Percentiles rank a stretch among this genome's conserved stretches.
Evolutionary conservation across 139 green algal genomes (phyloP).

Genomic region (Yamagishiella unicocca): DNA sequence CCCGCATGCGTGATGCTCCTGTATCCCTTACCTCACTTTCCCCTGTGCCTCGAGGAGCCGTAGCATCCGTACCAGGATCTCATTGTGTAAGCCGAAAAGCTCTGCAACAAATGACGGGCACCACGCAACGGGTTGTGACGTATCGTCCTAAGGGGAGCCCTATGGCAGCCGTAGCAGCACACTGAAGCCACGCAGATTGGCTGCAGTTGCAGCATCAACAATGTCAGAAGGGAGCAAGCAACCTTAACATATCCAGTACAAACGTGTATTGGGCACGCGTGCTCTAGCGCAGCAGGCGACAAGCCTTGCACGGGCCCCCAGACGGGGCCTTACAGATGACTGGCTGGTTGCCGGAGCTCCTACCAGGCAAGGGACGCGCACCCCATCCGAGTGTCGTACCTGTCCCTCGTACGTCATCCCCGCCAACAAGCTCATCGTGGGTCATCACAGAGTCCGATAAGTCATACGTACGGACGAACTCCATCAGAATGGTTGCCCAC

Average conservation of each 20-base stretch:
- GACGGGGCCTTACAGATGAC: not conserved
- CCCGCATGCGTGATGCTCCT: no score
- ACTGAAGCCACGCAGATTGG: not conserved
- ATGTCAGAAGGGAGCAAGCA: no score
- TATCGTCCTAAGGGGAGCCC: not conserved
- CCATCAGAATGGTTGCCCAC: slow-evolving; percentile 70
- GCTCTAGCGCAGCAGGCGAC: no score
- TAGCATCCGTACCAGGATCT: slow-evolving; percentile 71
- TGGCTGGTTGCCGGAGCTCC: not conserved
- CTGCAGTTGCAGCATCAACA: no score
- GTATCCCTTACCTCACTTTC: slow-evolving; percentile 68
- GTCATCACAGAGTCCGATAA: slow-evolving; percentile 76
- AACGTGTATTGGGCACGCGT: no score
- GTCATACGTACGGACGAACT: slow-evolving; percentile 61
- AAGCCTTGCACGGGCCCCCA: no score
- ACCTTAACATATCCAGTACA: no score
- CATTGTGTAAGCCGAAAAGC: slow-evolving; percentile 67
- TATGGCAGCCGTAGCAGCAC: not conserved
- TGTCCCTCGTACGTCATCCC: slow-evolving; percentile 73
- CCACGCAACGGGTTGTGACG: not conserved
- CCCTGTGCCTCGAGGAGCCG: slow-evolving; percentile 73
- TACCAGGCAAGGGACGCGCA: not conserved
- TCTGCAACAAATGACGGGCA: slow-evolving; percentile 31
- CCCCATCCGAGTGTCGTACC: no score
- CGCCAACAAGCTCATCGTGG: slow-evolving; percentile 60